A percentile compares a stretch with the other conserved stretches of the same genome.
phyloP scores from a whole-genome alignment of 106 monocot species.

The Cymbidium sinense region DNA sequence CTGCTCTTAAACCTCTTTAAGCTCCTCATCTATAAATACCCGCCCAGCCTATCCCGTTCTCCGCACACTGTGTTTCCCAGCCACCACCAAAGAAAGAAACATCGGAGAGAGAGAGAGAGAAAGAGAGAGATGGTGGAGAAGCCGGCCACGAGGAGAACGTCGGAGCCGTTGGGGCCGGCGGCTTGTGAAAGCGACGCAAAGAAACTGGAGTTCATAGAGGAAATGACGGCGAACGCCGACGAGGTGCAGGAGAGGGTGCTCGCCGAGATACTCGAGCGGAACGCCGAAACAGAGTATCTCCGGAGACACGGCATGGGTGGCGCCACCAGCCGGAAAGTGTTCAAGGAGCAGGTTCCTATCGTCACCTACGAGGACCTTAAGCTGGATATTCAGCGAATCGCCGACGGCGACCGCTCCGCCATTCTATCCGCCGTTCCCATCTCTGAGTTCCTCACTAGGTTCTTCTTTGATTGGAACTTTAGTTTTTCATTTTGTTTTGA shows the following conservation, averaged over 20 bases:
- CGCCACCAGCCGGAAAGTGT: conserved; percentile 24
- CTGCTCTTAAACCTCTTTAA: too few relatives aligned
- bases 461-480: neutral
- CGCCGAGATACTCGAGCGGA: conserved; percentile 43
- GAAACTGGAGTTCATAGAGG: conserved; percentile 46
- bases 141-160: neutral
- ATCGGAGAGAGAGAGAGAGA: neutral
- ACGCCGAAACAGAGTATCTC: conserved; percentile 55
- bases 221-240: conserved; percentile 36
- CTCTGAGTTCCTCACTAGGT: conserved; percentile 83
- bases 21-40: neutral
- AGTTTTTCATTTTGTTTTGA: neutral
- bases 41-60: neutral
- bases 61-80: too few relatives aligned
- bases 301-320: conserved; percentile 27
- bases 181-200: conserved; percentile 39
- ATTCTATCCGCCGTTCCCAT: conserved; percentile 58
- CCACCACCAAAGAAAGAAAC: too few relatives aligned
- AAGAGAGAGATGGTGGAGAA: neutral
- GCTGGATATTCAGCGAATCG: conserved; percentile 66
- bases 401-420: conserved; percentile 66
- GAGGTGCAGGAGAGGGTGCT: conserved; percentile 46
- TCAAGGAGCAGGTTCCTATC: conserved; percentile 46
- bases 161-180: conserved; percentile 13
- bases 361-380: conserved; percentile 67